phyloP scores from a whole-genome alignment of 2,329 filamentous ascomycete genomes.

The Phyllosticta ampelicida region DNA sequence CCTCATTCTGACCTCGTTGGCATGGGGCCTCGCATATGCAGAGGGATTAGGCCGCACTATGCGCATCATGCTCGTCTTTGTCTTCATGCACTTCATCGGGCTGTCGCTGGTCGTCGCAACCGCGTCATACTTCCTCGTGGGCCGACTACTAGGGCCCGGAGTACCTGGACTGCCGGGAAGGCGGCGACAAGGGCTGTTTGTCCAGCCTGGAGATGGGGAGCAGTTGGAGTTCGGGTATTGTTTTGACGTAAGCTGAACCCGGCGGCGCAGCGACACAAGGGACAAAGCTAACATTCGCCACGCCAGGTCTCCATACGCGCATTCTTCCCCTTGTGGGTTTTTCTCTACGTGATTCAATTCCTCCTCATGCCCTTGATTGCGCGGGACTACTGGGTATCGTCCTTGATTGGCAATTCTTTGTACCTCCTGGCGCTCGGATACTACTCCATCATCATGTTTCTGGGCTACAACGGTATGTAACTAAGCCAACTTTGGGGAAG shows the following conservation, averaged over 20 bases:
- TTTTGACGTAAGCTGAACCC: slow-evolving; percentile 45
- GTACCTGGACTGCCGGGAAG: slow-evolving; percentile 41
- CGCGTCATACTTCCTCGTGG: slow-evolving; percentile 53
- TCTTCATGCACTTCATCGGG: slow-evolving; percentile 50
- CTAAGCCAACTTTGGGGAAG: background rate
- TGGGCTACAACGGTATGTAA: slow-evolving; percentile 50
- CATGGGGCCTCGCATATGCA: slow-evolving; percentile 50
- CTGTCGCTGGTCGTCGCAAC: slow-evolving; percentile 49
- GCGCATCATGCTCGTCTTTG: slow-evolving; percentile 37
- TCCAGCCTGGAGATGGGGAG: slow-evolving; percentile 44
- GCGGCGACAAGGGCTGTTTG: slow-evolving; percentile 48
- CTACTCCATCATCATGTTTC: slow-evolving; percentile 58
- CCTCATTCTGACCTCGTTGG: slow-evolving; percentile 40
- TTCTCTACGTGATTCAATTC: slow-evolving; percentile 57
- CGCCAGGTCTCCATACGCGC: slow-evolving; percentile 50
- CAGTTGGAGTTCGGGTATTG: slow-evolving; percentile 61
- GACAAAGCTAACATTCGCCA: background rate
- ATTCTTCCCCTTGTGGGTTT: slow-evolving; percentile 57
- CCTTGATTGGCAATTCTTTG: slow-evolving; percentile 54
- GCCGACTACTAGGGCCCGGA: slow-evolving; percentile 49
- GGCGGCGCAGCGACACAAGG: background rate
- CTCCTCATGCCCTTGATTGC: slow-evolving; percentile 52
- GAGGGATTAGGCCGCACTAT: slow-evolving; percentile 33
- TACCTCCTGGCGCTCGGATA: slow-evolving; percentile 56
- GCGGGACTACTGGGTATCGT: slow-evolving; percentile 44